Conservation (phyloP, 2,329 filamentous ascomycete species). For the Trichophyton mentagrophytes region DNA sequence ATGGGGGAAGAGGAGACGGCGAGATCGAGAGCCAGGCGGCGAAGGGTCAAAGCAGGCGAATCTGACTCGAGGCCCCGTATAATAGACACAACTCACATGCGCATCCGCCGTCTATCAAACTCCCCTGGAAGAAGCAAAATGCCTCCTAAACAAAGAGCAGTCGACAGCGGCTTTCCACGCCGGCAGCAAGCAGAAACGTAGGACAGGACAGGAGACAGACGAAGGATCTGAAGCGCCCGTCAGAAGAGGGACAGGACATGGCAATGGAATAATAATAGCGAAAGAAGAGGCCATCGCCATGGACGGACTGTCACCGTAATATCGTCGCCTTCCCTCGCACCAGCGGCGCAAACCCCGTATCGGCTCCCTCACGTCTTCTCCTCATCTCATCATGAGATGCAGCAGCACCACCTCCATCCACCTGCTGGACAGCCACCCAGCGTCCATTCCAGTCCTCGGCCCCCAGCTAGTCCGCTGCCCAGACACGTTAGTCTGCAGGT, state of each 20-base stretch:
- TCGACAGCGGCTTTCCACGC: background rate
- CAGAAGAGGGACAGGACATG: too few species aligned
- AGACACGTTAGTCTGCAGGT: background rate
- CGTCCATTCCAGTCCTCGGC: background rate
- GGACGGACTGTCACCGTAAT: background rate
- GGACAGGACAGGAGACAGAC: background rate
- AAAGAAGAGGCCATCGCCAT: too few species aligned
- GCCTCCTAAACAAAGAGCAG: background rate
- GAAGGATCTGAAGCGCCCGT: too few species aligned
- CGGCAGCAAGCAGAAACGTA: background rate
- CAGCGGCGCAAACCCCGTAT: background rate
- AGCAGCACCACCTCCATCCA: background rate
- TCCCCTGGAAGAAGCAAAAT: background rate
- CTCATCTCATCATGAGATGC: background rate
- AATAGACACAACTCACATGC: background rate
- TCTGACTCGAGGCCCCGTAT: background rate
- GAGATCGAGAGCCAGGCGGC: background rate
- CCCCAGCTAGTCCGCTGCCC: background rate
- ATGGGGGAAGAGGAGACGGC: background rate
- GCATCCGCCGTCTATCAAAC: background rate
- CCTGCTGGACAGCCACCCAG: background rate
- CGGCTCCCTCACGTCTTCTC: background rate
- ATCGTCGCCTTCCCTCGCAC: background rate
- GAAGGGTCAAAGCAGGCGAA: background rate
- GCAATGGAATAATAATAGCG: too few species aligned